Conservation (phyloP, 805 yeast species). For the Monosporozyma siamensis region DNA sequence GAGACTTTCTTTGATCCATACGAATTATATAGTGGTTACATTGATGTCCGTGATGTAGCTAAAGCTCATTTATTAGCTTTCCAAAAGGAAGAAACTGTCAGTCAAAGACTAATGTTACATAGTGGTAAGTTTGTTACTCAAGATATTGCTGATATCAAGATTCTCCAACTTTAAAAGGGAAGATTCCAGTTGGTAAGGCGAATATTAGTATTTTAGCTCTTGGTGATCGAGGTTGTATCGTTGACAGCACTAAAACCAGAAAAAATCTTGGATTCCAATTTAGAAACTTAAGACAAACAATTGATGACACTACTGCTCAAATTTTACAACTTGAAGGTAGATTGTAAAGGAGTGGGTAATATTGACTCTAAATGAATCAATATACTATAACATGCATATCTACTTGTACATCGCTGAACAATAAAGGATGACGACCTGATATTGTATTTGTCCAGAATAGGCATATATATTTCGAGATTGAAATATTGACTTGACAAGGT, state of each 20-base stretch:
- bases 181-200: slow-evolving; percentile 38
- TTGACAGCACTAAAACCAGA: slow-evolving; percentile 17
- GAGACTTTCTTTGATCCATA: slow-evolving; percentile 7
- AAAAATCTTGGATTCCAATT: slow-evolving; percentile 20
- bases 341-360: no score
- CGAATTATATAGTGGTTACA: slow-evolving; percentile 18
- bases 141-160: slow-evolving; percentile 25
- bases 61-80: slow-evolving; percentile 44
- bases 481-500: no score
- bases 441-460: no score
- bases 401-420: no score
- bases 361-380: no score
- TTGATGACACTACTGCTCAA: slow-evolving; percentile 23
- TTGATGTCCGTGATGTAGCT: slow-evolving; percentile 59
- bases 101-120: slow-evolving; percentile 29
- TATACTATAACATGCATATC: no score
- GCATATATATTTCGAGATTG: no score
- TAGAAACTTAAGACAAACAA: slow-evolving; percentile 12
- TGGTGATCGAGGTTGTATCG: slow-evolving; percentile 1
- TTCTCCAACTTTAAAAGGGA: slow-evolving; percentile 38
- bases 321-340: slow-evolving; percentile 13
- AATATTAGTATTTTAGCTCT: slow-evolving; percentile 7
- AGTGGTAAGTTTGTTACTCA: slow-evolving; percentile 23
- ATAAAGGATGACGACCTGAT: no score
- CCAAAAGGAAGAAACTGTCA: slow-evolving; percentile 29